Conservation (phyloP, 2,329 filamentous ascomycete species). For the Grosmannia penicillata region DNA sequence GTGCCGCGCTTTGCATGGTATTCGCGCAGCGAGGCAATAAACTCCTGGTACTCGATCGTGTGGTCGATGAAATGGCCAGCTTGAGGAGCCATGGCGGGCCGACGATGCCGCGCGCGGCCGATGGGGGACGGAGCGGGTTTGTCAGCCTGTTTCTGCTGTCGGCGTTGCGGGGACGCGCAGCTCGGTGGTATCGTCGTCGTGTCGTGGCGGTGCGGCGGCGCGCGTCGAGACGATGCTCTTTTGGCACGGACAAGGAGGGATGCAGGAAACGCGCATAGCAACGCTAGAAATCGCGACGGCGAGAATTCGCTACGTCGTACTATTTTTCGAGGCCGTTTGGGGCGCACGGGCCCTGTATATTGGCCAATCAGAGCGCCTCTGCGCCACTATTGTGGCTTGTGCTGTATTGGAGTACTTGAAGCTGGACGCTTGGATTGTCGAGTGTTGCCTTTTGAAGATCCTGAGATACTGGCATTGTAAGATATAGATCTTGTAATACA, state of each 20-base stretch:
- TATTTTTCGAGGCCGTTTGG: neutral
- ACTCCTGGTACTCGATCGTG: constrained; percentile 60
- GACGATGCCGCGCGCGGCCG: neutral
- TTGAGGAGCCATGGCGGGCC: constrained; percentile 4
- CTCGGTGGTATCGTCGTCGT: neutral
- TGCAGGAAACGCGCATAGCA: constrained; percentile 8
- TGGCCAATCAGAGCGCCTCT: constrained; percentile 5
- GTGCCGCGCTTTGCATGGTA: constrained; percentile 74
- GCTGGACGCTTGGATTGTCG: no score
- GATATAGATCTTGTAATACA: no score
- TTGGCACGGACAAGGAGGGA: constrained; percentile 8
- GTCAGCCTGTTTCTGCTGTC: no score
- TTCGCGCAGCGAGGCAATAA: constrained; percentile 55
- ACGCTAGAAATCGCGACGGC: constrained; percentile 9
- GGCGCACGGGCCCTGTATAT: neutral
- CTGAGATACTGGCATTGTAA: no score
- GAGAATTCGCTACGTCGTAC: constrained; percentile 8
- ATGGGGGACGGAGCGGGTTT: no score
- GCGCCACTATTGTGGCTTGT: no score
- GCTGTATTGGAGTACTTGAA: no score
- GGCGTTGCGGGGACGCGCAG: no score
- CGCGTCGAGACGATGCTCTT: neutral
- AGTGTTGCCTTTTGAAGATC: no score
- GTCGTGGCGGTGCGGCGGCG: neutral
- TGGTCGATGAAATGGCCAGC: constrained; percentile 32